phyloP scores from a whole-genome alignment of 768 basidiomycete genomes.

The Boletus subparvulus region DNA sequence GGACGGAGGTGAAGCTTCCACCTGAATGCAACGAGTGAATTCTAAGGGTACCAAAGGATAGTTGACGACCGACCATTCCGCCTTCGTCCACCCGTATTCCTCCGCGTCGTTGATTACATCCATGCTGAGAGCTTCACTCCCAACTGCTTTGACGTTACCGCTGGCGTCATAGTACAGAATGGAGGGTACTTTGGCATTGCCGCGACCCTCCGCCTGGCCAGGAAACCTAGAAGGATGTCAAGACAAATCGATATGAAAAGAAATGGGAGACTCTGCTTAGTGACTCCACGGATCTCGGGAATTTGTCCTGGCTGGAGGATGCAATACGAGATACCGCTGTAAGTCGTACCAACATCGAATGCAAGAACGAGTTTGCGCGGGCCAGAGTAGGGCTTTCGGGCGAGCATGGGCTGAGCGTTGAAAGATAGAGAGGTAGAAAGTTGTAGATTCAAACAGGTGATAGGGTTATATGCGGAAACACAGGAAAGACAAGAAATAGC shows the following conservation, averaged over 20 bases:
- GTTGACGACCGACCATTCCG: not conserved
- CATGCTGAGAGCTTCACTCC: not conserved
- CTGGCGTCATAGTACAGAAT: conserved; percentile 1
- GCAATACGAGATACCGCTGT: not conserved
- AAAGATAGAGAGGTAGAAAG: not conserved
- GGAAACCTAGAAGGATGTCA: not conserved
- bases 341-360: not conserved
- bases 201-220: not conserved
- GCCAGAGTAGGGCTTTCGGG: not conserved
- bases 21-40: not conserved
- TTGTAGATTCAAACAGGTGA: not conserved
- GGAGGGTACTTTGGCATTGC: conserved; percentile 4
- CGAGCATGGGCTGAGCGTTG: not conserved
- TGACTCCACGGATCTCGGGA: conserved; percentile 3
- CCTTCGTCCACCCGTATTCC: not conserved
- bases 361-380: not conserved
- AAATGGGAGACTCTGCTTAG: not conserved
- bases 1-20: conserved; percentile 4
- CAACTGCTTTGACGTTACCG: not conserved
- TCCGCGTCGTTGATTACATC: not conserved
- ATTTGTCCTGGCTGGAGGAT: conserved; percentile 1
- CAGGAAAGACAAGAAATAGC: not conserved
- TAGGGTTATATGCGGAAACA: not conserved
- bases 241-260: not conserved
- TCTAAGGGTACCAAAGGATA: no score